Evolutionary conservation across 129 eudicot genomes (phyloP), one percentile per base, ranked within the genome.

Genomic region (Smallanthus sonchifolius): DNA sequence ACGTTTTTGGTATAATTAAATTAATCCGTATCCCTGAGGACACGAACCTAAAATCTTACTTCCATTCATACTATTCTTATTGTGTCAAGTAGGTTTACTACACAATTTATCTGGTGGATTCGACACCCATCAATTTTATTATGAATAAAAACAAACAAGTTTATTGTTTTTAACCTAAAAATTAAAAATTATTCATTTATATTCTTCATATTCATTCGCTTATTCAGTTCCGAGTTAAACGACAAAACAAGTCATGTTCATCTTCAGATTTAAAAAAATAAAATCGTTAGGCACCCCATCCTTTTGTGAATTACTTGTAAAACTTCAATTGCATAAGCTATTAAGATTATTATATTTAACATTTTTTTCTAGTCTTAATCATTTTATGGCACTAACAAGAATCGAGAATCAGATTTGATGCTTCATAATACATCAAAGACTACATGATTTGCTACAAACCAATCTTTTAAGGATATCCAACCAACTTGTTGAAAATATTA

Each of bases 401-500:
- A 61, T 61, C 67, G 43, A 14, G 14, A 4, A 61, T 61, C 67
- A 61, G 67, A 61, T 61, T 61, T 61, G 43, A 61, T 61, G 67
- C 67, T 61, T 61, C 67, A 61, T 61, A 61, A 61, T 61, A 61
- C 67, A 61, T 61, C 67, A 28, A 60, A 61, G 42, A 13, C 67
- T 61, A 14, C 34, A 61, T 61, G 19, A 32, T 61, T 28, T 61
- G 17, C 17, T 61, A 5, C 4, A 61, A 61, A 14, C 20, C 19
- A 61, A 61, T 61, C 67, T 60, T 14, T 32, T 60, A 34, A 60
- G 19, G 66, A 60, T 60, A 14, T 35, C 66, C 66, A 14, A 60
- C 4, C 66, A 60, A 60, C 43, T 61, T 32, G 40, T 32, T 34
- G 20, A 9, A 61, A 32, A 14, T 59, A 7, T 14, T 14, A 60